Evolutionary conservation across 257 asterid genomes (phyloP), one percentile per base, ranked within the genome.

Genomic region (Mitragyna speciosa): DNA sequence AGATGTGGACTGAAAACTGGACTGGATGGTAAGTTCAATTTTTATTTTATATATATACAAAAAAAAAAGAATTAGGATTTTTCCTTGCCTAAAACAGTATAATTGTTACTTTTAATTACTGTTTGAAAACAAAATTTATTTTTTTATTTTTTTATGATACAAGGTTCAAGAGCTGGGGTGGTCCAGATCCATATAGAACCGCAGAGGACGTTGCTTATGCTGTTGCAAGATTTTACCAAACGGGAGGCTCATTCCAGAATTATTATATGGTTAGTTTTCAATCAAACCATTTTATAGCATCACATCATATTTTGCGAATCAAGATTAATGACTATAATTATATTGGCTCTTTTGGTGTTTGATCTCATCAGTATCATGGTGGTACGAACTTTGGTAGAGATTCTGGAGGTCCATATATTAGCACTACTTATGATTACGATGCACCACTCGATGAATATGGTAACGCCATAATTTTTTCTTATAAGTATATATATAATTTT

Each of bases 1-100:
- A 94, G 78, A 89, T 94, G 89, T 94, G 98, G 98, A 94, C 98
- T 1, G 97, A 94, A 70, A 91, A 92, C 68, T 94, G 98, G 98
- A 89, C 93, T 30, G 98, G 98, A 85, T 94, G 98, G 98, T 93
- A 2, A 73, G 87, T 78, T 52, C 10, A 59, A 2, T 58, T 70
- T 10, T 6, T 8, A 45, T 36, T 36, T n/a, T n/a, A n/a, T n/a
- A n/a, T n/a, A n/a, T n/a, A n/a, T 2, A 45, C 2, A 45, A 45
- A 45, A 45, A 45, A 45, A 45, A 9, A 45, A 45, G 11, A 45
- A 45, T 36, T 4, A 1, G 20, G 5, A 0, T 59, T 36, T 12
- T 0, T 5, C 5, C 24, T 2, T 28, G n/a, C 49, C 9, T 16
- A 41, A 2, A 59, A 59, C 14, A 24, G 4, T 24, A 22, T 36